Evolutionary conservation across 1,139 yeast species (phyloP), one percentile per base, ranked within the genome.

Genomic region (Lodderomyces oxycetoniae): DNA sequence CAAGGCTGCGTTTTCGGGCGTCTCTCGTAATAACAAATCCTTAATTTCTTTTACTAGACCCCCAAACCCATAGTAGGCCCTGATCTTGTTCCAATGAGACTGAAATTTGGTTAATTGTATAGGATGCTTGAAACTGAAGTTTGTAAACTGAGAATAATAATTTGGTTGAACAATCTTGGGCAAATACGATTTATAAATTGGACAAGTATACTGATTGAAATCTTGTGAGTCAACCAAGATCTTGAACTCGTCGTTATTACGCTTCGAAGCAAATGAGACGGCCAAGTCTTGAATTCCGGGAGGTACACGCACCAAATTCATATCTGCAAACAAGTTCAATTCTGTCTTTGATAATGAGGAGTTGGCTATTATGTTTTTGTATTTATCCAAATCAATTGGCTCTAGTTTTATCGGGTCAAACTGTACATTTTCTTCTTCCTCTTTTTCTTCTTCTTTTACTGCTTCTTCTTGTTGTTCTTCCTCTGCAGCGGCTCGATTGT

Each of bases 261-360:
- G 57, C 25, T 69, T 62, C 2, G 74, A 57, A 5, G 71, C 67
- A 47, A 68, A 73, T 0, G 82, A 73, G 16, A 73, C 51, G 2
- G 77, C 67, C 39, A 77, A 68, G 46, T 78, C 79, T 53, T 83
- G 89, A 26, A 83, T 71, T 19, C 93, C 93, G 5, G 86, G 79
- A 4, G 91, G 89, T 34, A 79, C 55, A 33, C 60, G 63, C 27
- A 77, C 53, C 40, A 79, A 63, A 37, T 66, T 55, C 32, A 51
- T 37, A 45, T 67, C 70, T 27, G 64, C 54, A 40, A 67, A 67
- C 31, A 68, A 47, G 28, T 55, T 59, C 22, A 50, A 38, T 43
- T 68, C 74, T 5, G 50, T 48, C 13, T 51, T 51, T 2, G 65
- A 48, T 25, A 67, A 49, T 1, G 51, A 41, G 0, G 71, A 63